Percentiles rank a stretch among this genome's conserved stretches.
Conservation (phyloP, 2,329 filamentous ascomycete species). For the Neofusicoccum kwambonambiense region DNA sequence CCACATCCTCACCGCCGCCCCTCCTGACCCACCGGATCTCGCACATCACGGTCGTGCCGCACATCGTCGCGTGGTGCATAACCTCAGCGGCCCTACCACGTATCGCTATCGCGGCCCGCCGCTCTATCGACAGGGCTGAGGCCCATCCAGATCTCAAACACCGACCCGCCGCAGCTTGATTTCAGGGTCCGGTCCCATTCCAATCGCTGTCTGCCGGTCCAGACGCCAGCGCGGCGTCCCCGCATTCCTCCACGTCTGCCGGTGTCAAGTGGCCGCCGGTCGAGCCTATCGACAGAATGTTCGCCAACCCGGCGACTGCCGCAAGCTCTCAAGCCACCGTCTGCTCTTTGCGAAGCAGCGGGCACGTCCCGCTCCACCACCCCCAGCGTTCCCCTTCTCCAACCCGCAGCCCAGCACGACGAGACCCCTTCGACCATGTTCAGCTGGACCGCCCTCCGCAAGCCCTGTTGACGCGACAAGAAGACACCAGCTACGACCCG, state of each 20-base stretch:
- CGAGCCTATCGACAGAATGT: background rate
- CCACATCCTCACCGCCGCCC: background rate
- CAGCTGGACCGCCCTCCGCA: conserved; percentile 21
- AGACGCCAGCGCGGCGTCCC: background rate
- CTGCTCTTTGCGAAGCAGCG: conserved; percentile 26
- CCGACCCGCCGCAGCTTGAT: conserved; percentile 2
- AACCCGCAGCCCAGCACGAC: background rate
- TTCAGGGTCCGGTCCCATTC: background rate
- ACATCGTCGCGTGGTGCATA: conserved; percentile 9
- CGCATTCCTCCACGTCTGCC: background rate
- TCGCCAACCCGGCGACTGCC: background rate
- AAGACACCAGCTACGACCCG: conserved; percentile 18
- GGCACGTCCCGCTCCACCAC: conserved; percentile 4
- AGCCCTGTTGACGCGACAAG: background rate
- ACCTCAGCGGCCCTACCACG: background rate
- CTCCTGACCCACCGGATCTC: conserved; percentile 11
- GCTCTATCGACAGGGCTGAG: background rate
- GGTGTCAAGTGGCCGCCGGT: background rate
- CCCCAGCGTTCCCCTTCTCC: conserved; percentile 15
- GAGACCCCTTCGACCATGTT: background rate
- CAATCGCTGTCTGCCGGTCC: background rate
- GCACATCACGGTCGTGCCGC: background rate
- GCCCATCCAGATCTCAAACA: background rate
- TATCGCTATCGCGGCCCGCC: conserved; percentile 8
- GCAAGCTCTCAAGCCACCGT: conserved; percentile 30